Conservation (phyloP, 805 yeast species). For the Kockiozyma suomiensis region DNA sequence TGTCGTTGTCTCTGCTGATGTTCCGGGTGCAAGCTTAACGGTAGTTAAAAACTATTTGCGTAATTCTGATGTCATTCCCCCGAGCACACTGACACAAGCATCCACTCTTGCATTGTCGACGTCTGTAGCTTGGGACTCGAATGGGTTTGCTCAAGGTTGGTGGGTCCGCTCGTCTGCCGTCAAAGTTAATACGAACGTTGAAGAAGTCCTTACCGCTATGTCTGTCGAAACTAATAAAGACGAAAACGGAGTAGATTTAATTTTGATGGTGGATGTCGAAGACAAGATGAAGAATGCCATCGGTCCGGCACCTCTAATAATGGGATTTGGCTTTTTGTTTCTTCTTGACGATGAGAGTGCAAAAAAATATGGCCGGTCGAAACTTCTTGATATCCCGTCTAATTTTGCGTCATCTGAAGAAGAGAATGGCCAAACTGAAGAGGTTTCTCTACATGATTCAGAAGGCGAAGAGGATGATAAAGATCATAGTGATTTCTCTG, state of each 20-base stretch:
- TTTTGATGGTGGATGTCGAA: constrained; percentile 45
- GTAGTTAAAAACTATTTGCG: constrained; percentile 78
- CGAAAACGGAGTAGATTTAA: constrained; percentile 50
- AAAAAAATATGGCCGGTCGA: constrained; percentile 41
- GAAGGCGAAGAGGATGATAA: constrained; percentile 28
- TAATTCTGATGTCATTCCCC: constrained; percentile 66
- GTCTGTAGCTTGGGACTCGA: constrained; percentile 88
- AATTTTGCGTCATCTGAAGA: not conserved
- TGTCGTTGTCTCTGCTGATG: constrained; percentile 69
- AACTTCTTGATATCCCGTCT: constrained; percentile 3
- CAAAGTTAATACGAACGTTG: constrained; percentile 24
- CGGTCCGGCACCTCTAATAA: constrained; percentile 61
- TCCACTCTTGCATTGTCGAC: constrained; percentile 81
- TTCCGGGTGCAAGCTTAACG: constrained; percentile 72
- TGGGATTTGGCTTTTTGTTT: constrained; percentile 89
- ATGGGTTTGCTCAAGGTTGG: constrained; percentile 78
- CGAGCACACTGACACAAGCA: constrained; percentile 85
- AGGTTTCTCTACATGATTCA: constrained; percentile 13
- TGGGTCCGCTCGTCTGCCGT: constrained; percentile 25
- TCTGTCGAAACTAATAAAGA: not conserved
- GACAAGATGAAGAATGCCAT: constrained; percentile 11
- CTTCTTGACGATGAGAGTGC: constrained; percentile 59
- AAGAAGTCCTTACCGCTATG: constrained; percentile 11
- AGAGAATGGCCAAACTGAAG: too few relatives aligned
- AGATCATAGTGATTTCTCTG: not conserved